These are phyloP conservation scores for Monosporascus sp. DNA, from an alignment of 2,329 filamentous ascomycete genomes.

Conservation along the genomic window DNA sequence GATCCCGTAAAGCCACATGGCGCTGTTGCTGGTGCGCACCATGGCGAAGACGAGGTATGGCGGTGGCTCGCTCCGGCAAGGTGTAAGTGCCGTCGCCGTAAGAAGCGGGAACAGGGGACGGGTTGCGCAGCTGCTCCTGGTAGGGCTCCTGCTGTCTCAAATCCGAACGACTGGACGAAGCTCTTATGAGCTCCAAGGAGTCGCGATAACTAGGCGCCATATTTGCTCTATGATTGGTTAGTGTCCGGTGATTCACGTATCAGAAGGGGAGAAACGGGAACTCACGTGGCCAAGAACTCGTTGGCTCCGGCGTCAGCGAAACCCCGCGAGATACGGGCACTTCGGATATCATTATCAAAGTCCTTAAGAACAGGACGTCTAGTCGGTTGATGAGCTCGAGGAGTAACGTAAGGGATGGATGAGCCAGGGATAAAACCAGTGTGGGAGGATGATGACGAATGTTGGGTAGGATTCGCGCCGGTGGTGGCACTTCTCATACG, in stretches of 20 bases:
- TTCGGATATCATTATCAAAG: neutral
- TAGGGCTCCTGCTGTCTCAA: no score
- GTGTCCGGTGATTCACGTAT: neutral
- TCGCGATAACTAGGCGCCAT: no score
- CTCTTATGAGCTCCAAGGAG: neutral
- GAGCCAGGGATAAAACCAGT: neutral
- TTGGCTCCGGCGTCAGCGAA: neutral
- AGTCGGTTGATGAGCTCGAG: neutral
- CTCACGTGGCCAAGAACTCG: neutral
- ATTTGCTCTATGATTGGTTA: neutral
- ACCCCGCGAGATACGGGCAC: neutral
- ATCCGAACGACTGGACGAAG: neutral
- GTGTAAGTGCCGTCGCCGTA: no score
- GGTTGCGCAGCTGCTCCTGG: no score
- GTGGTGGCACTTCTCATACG: no score
- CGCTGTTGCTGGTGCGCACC: no score
- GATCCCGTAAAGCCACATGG: no score
- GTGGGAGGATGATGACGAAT: no score
- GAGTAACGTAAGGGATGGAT: neutral
- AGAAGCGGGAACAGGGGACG: no score
- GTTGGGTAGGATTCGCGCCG: no score
- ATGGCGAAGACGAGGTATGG: no score
- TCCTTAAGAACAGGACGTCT: neutral
- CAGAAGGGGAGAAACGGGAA: neutral
- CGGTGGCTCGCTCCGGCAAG: no score